Evolutionary conservation across 352 stramenopile genomes (phyloP), one percentile per base, ranked within the genome.

Genomic region (Pythium sukuiense): DNA sequence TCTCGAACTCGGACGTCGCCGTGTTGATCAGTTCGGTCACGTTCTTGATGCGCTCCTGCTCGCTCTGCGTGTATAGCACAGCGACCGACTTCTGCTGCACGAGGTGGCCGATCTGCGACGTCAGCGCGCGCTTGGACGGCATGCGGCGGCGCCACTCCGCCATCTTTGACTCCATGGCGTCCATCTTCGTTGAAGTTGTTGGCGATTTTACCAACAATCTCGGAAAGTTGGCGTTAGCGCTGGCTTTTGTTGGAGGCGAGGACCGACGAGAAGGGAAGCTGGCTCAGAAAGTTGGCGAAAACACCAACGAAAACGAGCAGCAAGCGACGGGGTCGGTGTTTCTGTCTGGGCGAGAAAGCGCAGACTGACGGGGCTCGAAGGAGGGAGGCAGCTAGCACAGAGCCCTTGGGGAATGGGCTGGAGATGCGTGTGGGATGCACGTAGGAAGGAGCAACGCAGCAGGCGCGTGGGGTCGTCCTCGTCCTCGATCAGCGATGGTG

Each of bases 11-110:
- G 48, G 64, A 83, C n/a, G 85, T 94, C 48, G 85, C 85, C 18
- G 80, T 64, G 39, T 70, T 55, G 43, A 94, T 90, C 52, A 91
- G 74, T 33, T 90, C 81, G 2, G 80, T 86, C 68, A 94, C 77
- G 64, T 71, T 69, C 65, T 88, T 85, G 71, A 93, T 92, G 57
- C 81, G 83, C 57, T 90, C 79, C 55, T 90, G 78, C 61, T 89
- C 80, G 53, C 67, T 86, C 24, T 85, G 85, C 58, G 81, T 88
- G 72, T 91, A 93, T 35, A 90, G 69, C 57, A 89, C 81, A 3
- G 80, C 74, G 35, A 92, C 83, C 16, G 83, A 80, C 60, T 93
- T 93, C 64, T 93, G 81, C 77, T 93, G 85, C 64, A 93, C 81
- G 45, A 92, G 73, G 55, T 90, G 80, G 49, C 79, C 84, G 53